Evolutionary conservation across 768 basidiomycete genomes (phyloP).

Genomic region (Boletus subparvulus): DNA sequence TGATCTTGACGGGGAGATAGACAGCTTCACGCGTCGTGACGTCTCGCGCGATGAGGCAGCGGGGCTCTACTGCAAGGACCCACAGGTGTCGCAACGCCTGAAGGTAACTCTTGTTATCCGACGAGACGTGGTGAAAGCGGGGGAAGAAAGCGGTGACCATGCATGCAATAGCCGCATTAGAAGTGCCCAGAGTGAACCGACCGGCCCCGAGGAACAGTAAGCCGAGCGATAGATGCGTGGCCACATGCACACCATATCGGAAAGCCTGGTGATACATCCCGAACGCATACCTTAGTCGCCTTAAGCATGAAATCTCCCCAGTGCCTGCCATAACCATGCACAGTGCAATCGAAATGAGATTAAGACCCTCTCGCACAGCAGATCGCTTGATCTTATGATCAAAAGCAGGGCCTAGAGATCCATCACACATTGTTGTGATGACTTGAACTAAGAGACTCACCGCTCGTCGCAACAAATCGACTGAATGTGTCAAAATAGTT

Average conservation of each 20-base stretch:
- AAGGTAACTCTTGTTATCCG: conserved; percentile 87
- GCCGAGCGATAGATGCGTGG: conserved; percentile 88
- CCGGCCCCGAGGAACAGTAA: conserved; percentile 93
- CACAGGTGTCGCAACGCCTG: conserved; percentile 95
- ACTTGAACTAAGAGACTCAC: conserved; percentile 41
- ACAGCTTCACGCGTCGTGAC: conserved; percentile 90
- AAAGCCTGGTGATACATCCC: conserved; percentile 76
- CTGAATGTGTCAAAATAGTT: conserved; percentile 80
- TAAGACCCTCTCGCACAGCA: conserved; percentile 84
- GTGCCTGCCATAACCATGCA: conserved; percentile 98
- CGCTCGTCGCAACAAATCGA: conserved; percentile 62
- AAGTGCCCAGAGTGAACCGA: conserved; percentile 87
- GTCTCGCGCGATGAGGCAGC: conserved; percentile 89
- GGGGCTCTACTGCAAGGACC: conserved; percentile 93
- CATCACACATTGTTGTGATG: conserved; percentile 4
- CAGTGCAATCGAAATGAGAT: conserved; percentile 80
- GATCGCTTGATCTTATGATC: conserved; percentile 88
- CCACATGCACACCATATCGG: conserved; percentile 87
- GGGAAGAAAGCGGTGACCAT: conserved; percentile 93
- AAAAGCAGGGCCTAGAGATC: conserved; percentile 62
- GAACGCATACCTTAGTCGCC: conserved; percentile 84
- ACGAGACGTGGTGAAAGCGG: conserved; percentile 71
- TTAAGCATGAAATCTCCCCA: conserved; percentile 87
- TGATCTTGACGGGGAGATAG: conserved; percentile 89
- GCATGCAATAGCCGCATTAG: conserved; percentile 86